These are phyloP conservation scores for Apiospora phragmitis DNA, from an alignment of 2,329 filamentous ascomycete genomes.

Conservation along the genomic window DNA sequence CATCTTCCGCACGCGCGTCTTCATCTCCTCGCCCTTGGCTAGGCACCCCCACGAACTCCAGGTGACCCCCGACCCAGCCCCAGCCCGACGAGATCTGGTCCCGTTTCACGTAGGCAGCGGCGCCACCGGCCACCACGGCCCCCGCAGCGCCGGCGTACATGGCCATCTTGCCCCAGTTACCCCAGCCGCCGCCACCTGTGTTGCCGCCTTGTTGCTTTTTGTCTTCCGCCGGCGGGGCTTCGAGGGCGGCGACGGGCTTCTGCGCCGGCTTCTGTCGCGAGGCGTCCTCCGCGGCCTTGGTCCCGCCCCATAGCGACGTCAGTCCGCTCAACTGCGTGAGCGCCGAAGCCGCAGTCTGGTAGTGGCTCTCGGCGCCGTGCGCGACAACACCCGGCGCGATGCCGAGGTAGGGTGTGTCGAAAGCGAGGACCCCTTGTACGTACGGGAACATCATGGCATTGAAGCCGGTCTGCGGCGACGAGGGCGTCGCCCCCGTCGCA, in stretches of 20 bases:
- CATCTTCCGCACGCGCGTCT: conserved; percentile 69
- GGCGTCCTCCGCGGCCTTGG: conserved; percentile 31
- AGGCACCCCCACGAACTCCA: conserved; percentile 94
- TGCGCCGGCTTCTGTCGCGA: conserved; percentile 29
- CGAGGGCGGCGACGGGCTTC: conserved; percentile 37
- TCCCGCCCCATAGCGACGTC: conserved; percentile 66
- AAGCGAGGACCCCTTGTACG: conserved; percentile 85
- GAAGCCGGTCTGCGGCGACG: conserved; percentile 31
- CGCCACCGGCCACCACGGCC: conserved; percentile 77
- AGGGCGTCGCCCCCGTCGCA: neutral
- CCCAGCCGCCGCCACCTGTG: conserved; percentile 56
- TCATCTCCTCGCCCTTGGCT: conserved; percentile 78
- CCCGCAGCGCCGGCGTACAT: conserved; percentile 84
- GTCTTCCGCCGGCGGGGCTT: conserved; percentile 33
- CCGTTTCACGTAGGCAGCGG: conserved; percentile 82
- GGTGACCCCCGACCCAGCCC: conserved; percentile 83
- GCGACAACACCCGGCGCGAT: conserved; percentile 82
- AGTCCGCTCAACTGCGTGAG: conserved; percentile 66
- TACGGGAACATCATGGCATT: conserved; percentile 87
- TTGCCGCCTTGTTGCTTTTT: conserved; percentile 43
- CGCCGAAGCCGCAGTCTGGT: conserved; percentile 70
- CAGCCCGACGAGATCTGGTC: conserved; percentile 76
- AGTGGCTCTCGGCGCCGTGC: conserved; percentile 83
- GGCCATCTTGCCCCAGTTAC: conserved; percentile 80
- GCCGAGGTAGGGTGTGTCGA: conserved; percentile 90